Evolutionary conservation across 2,329 filamentous ascomycete genomes (phyloP).

Genomic region (Penicillium digitatum): DNA sequence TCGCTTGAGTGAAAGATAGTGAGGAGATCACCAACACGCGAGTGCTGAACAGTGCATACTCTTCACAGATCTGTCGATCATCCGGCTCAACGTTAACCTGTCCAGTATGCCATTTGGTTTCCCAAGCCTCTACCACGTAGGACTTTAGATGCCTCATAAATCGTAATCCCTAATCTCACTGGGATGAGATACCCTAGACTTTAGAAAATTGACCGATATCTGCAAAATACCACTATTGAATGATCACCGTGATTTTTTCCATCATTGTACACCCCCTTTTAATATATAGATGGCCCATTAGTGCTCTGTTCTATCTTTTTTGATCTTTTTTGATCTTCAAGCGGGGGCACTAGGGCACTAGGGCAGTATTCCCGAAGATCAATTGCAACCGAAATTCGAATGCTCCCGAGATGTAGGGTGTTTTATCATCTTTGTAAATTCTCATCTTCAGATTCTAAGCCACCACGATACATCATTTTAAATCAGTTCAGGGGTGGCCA

Average conservation of each 20-base stretch:
- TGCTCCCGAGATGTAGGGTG: no score
- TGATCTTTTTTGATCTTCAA: not conserved
- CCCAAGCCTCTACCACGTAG: no score
- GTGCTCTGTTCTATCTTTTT: not conserved
- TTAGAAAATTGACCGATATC: not conserved
- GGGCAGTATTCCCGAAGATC: no score
- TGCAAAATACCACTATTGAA: no score
- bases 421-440: no score
- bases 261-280: not conserved
- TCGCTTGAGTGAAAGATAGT: not conserved
- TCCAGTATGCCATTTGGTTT: not conserved
- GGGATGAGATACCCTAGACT: not conserved
- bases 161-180: not conserved
- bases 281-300: not conserved
- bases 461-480: not conserved
- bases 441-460: no score
- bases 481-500: slow-evolving; percentile 1
- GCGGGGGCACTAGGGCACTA: no score
- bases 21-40: not conserved
- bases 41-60: not conserved
- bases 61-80: not conserved
- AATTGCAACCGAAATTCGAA: no score
- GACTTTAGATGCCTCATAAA: not conserved
- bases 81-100: no score
- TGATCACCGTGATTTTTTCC: no score